These are phyloP conservation scores for Bondarzewia mesenterica DNA, from an alignment of 1,284 basidiomycete genomes.

Conservation along the genomic window DNA sequence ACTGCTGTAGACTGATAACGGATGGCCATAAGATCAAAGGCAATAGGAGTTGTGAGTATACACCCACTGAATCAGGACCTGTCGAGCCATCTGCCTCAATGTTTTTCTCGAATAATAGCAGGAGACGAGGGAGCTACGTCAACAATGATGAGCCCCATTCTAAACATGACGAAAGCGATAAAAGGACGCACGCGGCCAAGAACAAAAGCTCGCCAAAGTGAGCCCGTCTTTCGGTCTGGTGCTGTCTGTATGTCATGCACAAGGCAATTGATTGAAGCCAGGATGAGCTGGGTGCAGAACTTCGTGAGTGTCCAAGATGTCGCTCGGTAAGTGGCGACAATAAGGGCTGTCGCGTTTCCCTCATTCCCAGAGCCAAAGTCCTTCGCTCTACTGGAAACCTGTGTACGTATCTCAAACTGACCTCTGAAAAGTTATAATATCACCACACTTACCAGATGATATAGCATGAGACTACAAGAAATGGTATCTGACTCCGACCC, in stretches of 20 bases:
- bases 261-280: constrained; percentile 53
- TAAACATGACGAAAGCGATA: not conserved
- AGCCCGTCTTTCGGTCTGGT: constrained; percentile 25
- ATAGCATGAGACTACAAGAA: constrained; percentile 50
- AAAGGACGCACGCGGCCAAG: constrained; percentile 46
- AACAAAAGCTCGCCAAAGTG: constrained; percentile 65
- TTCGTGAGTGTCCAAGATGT: constrained; percentile 56
- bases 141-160: constrained; percentile 2
- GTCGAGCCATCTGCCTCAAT: constrained; percentile 42
- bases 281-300: constrained; percentile 62
- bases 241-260: constrained; percentile 35
- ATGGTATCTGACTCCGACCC: constrained; percentile 57
- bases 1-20: constrained; percentile 42
- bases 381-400: constrained; percentile 52
- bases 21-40: constrained; percentile 10
- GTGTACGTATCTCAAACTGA: not conserved
- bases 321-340: constrained; percentile 55
- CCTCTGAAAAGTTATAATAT: not conserved
- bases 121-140: constrained; percentile 50
- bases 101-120: constrained; percentile 44
- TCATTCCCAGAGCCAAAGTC: constrained; percentile 58
- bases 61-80: constrained; percentile 50
- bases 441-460: constrained; percentile 44
- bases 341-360: constrained; percentile 41
- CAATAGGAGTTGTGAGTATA: not conserved